These are phyloP conservation scores for Knoxia roxburghii DNA, from an alignment of 257 asterid species.

Conservation along the genomic window DNA sequence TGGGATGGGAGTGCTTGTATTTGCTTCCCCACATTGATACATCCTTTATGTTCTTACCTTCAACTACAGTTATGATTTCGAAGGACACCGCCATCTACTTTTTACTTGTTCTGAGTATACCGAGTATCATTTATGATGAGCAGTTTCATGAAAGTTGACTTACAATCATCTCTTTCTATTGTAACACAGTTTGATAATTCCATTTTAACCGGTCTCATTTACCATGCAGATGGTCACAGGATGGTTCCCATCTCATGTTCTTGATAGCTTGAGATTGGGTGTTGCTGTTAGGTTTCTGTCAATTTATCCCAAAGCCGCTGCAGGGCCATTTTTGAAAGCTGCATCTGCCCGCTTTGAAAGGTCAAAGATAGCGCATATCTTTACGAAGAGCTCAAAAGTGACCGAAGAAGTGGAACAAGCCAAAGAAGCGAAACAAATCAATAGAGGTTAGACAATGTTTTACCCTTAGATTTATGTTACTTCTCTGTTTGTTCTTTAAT, in stretches of 20 bases:
- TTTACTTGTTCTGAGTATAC: background rate
- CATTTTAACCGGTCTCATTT: constrained; percentile 15
- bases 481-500: background rate
- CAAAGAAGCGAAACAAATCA: constrained; percentile 38
- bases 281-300: constrained; percentile 84
- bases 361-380: constrained; percentile 40
- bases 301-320: constrained; percentile 64
- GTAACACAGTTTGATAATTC: constrained; percentile 8
- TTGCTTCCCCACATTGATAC: background rate
- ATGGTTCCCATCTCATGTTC: constrained; percentile 62
- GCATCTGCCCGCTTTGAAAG: constrained; percentile 60
- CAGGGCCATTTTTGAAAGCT: constrained; percentile 54
- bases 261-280: constrained; percentile 57
- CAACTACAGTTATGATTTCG: too few relatives aligned
- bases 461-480: background rate
- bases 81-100: background rate
- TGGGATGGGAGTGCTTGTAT: background rate
- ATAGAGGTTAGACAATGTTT: constrained; percentile 37
- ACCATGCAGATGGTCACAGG: constrained; percentile 59
- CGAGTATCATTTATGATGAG: background rate
- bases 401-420: constrained; percentile 42
- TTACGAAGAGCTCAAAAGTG: constrained; percentile 37
- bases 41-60: too few relatives aligned
- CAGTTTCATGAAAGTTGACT: background rate
- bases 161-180: background rate